Base-by-base conservation (phyloP, 148 eudicot genomes). In the Camellia sinensis region DNA sequence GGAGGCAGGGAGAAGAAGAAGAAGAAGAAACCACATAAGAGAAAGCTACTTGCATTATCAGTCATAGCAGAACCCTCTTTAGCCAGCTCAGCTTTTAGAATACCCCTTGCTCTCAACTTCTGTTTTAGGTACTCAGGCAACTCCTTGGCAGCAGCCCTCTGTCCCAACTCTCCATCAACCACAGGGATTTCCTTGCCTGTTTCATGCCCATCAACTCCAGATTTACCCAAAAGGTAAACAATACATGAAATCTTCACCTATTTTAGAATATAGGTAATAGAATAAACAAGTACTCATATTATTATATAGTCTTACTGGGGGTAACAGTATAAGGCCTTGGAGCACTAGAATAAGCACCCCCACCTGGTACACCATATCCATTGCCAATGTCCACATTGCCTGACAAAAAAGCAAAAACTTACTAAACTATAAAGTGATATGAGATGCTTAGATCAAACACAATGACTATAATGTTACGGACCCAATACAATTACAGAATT, bases 301-400 rank as follows among this genome's bases (percentile, higher is more conserved):
- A 56, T 64, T 41, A 59, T 67, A 21, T 21, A 79, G 69, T 12
- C 87, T 83, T 88, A 94, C 92, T 83, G 44, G 86, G 67, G 50
- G 77, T 43, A 60, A 43, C 44, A 63, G 17, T 66, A 73, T 80
- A 85, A 74, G 82, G 68, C 68, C 73, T 76, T 79, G 90, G 76
- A 82, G 89, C 85, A 86, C 85, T 82, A 79, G 68, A 54, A 75
- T 93, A 93, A 86, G 97, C 99, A 80, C 93, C 99, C 69, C 99
- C 99, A 79, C 99, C 98, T 8, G 99, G 99, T 73, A 95, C 97
- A 37, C 99, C 98, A 86, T 95, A 95, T 61, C 99, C 99, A 88
- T 95, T 95, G 85, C 99, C 98, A 67, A 95, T 95, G 79, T 95
- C 98, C 81, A 88, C 61, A 84, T 95, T 92, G 79, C 87, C 99